Conservation (phyloP, 139 green algal species). For the Chlamydomonas asymmetrica region DNA sequence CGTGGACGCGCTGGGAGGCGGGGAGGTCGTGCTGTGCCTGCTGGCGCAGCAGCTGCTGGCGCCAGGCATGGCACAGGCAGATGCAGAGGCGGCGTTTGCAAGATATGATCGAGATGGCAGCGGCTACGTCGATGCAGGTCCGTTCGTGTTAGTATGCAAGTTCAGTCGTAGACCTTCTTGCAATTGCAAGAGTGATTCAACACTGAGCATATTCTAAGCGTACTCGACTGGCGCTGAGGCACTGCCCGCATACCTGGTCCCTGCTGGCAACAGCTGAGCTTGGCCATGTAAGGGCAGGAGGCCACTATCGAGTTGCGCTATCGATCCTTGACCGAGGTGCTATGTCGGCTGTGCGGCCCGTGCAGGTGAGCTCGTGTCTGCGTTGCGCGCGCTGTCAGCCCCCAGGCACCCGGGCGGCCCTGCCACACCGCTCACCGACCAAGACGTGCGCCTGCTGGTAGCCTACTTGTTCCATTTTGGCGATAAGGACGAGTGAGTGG, state of each 20-base stretch:
- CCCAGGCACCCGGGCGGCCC: background rate
- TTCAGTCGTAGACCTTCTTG: no score
- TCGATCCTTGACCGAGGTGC: background rate
- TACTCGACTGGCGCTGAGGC: no score
- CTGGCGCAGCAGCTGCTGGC: conserved; percentile 14
- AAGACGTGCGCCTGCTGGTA: conserved; percentile 13
- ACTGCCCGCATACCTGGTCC: no score
- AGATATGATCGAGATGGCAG: conserved; percentile 6
- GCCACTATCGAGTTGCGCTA: background rate
- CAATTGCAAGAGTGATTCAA: no score
- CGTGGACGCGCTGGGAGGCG: background rate
- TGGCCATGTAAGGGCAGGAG: background rate
- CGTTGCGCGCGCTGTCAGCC: background rate
- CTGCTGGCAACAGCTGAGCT: no score
- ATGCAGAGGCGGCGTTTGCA: background rate
- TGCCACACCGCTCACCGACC: background rate
- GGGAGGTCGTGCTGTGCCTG: conserved; percentile 3
- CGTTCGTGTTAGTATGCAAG: no score
- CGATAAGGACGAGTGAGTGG: conserved; percentile 21
- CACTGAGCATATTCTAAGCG: no score
- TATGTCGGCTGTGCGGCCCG: background rate
- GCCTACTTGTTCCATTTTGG: conserved; percentile 24
- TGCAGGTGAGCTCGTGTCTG: background rate
- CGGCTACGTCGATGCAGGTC: conserved; percentile 13
- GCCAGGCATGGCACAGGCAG: background rate